A percentile compares a stretch with the other conserved stretches of the same genome.
These are phyloP conservation scores for Cadophora gregata DNA, from an alignment of 2,329 filamentous ascomycete species.

Conservation along the genomic window DNA sequence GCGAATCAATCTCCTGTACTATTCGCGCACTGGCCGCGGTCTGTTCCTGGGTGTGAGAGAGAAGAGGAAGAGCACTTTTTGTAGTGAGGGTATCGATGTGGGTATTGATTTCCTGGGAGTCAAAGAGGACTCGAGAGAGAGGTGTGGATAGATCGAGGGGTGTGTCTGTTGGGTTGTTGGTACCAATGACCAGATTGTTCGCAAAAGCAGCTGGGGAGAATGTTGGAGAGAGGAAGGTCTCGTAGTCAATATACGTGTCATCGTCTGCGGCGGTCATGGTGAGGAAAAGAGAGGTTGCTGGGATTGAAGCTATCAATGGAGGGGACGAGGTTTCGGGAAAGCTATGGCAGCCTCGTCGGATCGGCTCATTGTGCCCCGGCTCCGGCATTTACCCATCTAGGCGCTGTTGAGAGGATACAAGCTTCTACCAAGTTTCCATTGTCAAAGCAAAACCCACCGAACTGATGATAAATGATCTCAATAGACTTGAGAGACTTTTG, in stretches of 20 bases:
- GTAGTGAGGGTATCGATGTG: constrained; percentile 92
- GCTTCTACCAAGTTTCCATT: background rate
- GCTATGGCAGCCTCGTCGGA: background rate
- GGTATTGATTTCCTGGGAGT: constrained; percentile 95
- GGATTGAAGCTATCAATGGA: constrained; percentile 5
- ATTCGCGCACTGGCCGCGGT: constrained; percentile 75
- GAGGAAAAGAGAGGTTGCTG: constrained; percentile 15
- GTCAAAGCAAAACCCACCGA: background rate
- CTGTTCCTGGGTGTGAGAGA: constrained; percentile 78
- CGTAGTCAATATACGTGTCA: constrained; percentile 94
- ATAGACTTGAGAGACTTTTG: no score
- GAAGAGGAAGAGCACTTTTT: constrained; percentile 78
- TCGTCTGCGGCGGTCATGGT: constrained; percentile 49
- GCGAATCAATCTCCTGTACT: constrained; percentile 76
- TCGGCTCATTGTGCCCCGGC: background rate
- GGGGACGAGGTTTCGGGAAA: background rate
- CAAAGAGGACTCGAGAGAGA: constrained; percentile 90
- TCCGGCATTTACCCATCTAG: background rate
- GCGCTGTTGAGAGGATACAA: background rate
- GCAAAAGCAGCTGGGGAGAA: constrained; percentile 86
- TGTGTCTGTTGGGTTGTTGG: constrained; percentile 90
- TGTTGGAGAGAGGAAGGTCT: constrained; percentile 81
- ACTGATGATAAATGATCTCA: no score
- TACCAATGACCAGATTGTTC: constrained; percentile 84
- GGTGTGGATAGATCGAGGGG: constrained; percentile 94